These are phyloP conservation scores for Tricholoma saponaceum DNA, from an alignment of 768 basidiomycete genomes.

Conservation along the genomic window DNA sequence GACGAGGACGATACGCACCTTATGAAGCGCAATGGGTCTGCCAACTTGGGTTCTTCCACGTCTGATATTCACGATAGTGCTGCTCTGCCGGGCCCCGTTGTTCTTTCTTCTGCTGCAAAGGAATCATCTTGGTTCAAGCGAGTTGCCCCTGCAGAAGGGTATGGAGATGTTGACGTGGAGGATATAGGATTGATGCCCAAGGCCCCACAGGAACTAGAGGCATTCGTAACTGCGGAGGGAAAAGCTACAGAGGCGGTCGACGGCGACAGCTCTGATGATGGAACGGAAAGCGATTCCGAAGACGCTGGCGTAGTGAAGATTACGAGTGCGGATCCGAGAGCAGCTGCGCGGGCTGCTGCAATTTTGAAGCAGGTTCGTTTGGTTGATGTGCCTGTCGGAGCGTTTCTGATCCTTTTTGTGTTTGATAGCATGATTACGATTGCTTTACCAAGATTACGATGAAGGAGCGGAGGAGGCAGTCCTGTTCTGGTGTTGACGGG, in stretches of 20 bases:
- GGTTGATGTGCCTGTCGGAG: neutral
- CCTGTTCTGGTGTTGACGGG: neutral
- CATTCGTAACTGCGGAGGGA: neutral
- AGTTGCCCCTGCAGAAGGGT: neutral
- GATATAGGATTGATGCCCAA: no score
- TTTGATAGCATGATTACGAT: constrained; percentile 75
- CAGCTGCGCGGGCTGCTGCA: constrained; percentile 90
- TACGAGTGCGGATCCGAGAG: constrained; percentile 77
- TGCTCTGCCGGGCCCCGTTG: neutral
- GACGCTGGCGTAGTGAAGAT: constrained; percentile 70
- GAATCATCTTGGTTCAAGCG: neutral
- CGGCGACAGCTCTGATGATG: constrained; percentile 28
- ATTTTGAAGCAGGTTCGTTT: constrained; percentile 79
- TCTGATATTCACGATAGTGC: neutral
- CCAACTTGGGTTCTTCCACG: no score
- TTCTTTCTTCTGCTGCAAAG: neutral
- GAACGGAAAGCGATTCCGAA: constrained; percentile 34
- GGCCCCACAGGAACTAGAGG: neutral
- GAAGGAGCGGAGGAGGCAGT: constrained; percentile 26
- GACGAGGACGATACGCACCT: neutral
- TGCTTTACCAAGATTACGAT: constrained; percentile 55
- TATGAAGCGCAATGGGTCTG: neutral
- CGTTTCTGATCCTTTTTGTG: constrained; percentile 1
- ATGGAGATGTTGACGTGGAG: neutral
- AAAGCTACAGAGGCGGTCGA: constrained; percentile 13